Conservation (phyloP, 2,329 filamentous ascomycete genomes). For the Ilyonectria sp. region DNA sequence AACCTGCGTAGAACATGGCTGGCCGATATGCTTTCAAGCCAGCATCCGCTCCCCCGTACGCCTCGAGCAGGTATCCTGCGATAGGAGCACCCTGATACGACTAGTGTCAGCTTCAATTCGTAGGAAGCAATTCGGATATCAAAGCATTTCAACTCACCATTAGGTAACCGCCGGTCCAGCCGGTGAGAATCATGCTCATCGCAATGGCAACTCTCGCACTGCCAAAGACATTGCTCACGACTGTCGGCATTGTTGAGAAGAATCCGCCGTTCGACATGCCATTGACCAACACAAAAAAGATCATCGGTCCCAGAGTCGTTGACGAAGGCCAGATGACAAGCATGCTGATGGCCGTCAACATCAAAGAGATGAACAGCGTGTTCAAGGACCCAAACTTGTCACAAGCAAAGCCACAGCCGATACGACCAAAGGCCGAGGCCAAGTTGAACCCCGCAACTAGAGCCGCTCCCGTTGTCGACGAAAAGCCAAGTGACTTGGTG, state of each 20-base stretch:
- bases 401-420: slow-evolving; percentile 66
- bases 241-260: slow-evolving; percentile 74
- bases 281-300: slow-evolving; percentile 71
- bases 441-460: slow-evolving; percentile 74
- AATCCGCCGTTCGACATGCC: slow-evolving; percentile 73
- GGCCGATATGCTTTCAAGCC: slow-evolving; percentile 68
- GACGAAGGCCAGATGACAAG: slow-evolving; percentile 73
- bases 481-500: slow-evolving; percentile 65
- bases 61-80: slow-evolving; percentile 70
- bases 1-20: slow-evolving; percentile 73
- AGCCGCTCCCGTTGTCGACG: slow-evolving; percentile 65
- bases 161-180: slow-evolving; percentile 73
- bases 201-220: slow-evolving; percentile 66
- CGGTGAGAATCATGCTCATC: slow-evolving; percentile 73
- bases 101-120: slow-evolving; percentile 25
- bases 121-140: neutral
- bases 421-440: slow-evolving; percentile 69
- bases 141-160: slow-evolving; percentile 57
- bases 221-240: slow-evolving; percentile 71
- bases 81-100: slow-evolving; percentile 66
- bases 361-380: slow-evolving; percentile 64
- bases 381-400: slow-evolving; percentile 70
- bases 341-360: slow-evolving; percentile 70
- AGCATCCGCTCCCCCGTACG: slow-evolving; percentile 65
- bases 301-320: slow-evolving; percentile 65